These are phyloP conservation scores for Chenopodium quinoa DNA, from an alignment of 148 eudicot species.

Conservation along the genomic window DNA sequence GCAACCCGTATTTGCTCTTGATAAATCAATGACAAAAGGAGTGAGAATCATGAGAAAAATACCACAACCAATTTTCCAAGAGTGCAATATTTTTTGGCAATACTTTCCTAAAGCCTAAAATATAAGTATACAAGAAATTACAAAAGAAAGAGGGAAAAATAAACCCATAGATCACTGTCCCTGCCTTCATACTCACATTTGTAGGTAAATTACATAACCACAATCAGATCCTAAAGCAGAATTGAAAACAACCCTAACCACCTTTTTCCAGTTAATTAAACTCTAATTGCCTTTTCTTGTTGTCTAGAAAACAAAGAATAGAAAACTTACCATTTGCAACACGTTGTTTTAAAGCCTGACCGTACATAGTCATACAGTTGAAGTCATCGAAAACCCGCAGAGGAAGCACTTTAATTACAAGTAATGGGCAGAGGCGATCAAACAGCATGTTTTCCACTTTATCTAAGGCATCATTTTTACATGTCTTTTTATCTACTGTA, in stretches of 20 bases:
- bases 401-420: slow-evolving; percentile 72
- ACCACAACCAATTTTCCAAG: too few species aligned
- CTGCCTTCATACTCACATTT: background rate
- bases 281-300: background rate
- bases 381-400: slow-evolving; percentile 64
- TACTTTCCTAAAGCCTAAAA: too few species aligned
- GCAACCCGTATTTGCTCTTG: too few species aligned
- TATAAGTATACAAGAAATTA: background rate
- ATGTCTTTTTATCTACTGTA: slow-evolving; percentile 20
- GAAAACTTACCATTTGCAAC: slow-evolving; percentile 26
- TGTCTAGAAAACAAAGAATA: background rate
- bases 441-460: slow-evolving; percentile 43
- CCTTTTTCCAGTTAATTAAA: background rate
- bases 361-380: slow-evolving; percentile 51
- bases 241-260: background rate
- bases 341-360: slow-evolving; percentile 30
- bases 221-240: background rate
- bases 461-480: slow-evolving; percentile 23
- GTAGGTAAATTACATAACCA: background rate
- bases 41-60: too few species aligned
- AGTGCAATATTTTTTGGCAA: too few species aligned
- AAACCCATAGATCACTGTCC: background rate
- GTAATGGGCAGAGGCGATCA: slow-evolving; percentile 69
- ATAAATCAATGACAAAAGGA: too few species aligned
- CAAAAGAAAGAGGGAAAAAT: background rate